Conservation (phyloP, 2,329 filamentous ascomycete genomes). For the Fusarium verticillioides region DNA sequence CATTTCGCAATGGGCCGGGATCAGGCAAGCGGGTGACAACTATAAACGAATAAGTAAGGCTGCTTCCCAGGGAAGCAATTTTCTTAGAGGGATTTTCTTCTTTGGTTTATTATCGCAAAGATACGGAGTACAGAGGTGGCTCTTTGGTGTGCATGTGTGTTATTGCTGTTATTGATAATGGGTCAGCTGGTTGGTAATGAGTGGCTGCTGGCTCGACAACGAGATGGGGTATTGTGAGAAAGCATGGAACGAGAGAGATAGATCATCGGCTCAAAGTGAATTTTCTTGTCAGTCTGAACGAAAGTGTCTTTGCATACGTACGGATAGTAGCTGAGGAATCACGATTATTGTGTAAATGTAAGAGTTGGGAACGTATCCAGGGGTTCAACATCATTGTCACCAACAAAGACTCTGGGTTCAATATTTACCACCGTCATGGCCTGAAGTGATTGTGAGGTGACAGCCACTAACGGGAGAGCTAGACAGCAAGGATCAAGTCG, state of each 20-base stretch:
- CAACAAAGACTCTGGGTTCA: constrained; percentile 24
- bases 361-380: neutral
- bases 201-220: constrained; percentile 37
- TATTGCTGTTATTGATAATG: constrained; percentile 24
- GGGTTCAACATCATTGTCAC: constrained; percentile 10
- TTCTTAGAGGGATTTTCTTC: constrained; percentile 23
- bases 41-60: constrained; percentile 2
- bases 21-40: constrained; percentile 26
- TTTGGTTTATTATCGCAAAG: constrained; percentile 11
- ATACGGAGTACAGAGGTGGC: neutral
- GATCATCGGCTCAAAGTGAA: neutral
- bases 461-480: constrained; percentile 37
- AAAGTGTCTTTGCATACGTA: neutral
- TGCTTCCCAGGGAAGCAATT: constrained; percentile 13
- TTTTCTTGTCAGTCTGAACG: neutral
- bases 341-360: neutral
- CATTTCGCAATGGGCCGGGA: constrained; percentile 40
- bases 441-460: constrained; percentile 36
- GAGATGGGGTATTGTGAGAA: neutral
- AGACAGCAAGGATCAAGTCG: constrained; percentile 16
- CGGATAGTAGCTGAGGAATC: neutral
- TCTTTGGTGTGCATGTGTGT: constrained; percentile 13
- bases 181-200: constrained; percentile 10
- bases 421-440: constrained; percentile 38
- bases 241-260: neutral